phyloP scores from a whole-genome alignment of 2,329 filamentous ascomycete species.

The Ascochyta lentis region DNA sequence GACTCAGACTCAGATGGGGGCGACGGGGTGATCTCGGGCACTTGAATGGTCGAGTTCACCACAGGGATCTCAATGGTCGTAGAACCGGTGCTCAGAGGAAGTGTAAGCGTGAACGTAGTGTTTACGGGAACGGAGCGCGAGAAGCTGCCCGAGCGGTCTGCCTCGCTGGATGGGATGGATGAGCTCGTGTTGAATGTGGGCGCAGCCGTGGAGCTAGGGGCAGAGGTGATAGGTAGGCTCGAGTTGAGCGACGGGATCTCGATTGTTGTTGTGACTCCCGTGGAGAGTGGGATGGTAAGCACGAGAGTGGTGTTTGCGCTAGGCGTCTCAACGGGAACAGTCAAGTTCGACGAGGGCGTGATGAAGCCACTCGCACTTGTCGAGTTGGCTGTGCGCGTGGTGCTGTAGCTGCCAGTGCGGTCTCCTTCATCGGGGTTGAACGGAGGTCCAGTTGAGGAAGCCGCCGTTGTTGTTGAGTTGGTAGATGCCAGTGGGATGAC shows the following conservation, averaged over 20 bases:
- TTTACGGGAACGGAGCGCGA: slow-evolving; percentile 1
- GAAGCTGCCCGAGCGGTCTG: slow-evolving; percentile 2
- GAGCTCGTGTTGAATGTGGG: slow-evolving; percentile 1
- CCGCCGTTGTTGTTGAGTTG: background rate
- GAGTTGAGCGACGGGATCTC: background rate
- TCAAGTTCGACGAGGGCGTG: slow-evolving; percentile 2
- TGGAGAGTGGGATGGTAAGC: slow-evolving; percentile 3
- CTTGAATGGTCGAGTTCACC: slow-evolving; percentile 8
- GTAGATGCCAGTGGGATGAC: slow-evolving; percentile 4
- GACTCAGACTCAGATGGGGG: slow-evolving; percentile 2
- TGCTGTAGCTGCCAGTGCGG: background rate
- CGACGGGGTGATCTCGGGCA: slow-evolving; percentile 3
- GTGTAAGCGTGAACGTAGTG: slow-evolving; percentile 1
- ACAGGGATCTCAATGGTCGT: background rate
- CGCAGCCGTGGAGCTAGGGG: background rate
- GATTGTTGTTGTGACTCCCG: background rate
- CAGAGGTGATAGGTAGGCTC: background rate
- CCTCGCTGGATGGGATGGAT: background rate
- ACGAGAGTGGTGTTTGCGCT: slow-evolving; percentile 1
- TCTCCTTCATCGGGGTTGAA: background rate
- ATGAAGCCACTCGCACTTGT: slow-evolving; percentile 18
- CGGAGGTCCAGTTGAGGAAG: background rate
- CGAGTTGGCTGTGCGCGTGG: slow-evolving; percentile 4
- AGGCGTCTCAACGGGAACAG: background rate
- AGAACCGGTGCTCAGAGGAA: background rate